These are phyloP conservation scores for Monosporascus cannonballus DNA, from an alignment of 2,329 filamentous ascomycete genomes.

Conservation along the genomic window DNA sequence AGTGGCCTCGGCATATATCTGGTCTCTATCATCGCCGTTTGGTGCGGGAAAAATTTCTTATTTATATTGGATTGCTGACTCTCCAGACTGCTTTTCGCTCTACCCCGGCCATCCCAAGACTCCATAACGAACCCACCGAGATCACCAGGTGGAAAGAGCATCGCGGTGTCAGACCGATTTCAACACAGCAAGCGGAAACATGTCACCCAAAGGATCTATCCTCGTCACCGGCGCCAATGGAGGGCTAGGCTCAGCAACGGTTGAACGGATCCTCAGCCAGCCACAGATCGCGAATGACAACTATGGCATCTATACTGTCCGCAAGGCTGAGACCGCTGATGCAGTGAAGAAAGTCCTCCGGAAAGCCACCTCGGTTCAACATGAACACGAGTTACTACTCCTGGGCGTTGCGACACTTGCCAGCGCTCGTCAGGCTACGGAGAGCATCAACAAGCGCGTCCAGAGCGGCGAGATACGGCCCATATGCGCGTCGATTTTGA, in stretches of 20 bases:
- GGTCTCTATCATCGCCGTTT: no score
- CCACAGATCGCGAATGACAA: conserved; percentile 25
- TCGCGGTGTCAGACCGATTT: no score
- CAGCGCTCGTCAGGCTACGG: conserved; percentile 11
- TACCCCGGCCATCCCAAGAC: no score
- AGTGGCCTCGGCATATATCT: no score
- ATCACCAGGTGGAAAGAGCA: not conserved
- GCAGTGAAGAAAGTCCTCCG: conserved; percentile 20
- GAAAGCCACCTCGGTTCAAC: conserved; percentile 9
- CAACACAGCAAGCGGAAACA: conserved; percentile 2
- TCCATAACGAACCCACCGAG: not conserved
- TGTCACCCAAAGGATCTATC: conserved; percentile 22
- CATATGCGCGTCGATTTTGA: conserved; percentile 20
- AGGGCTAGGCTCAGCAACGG: conserved; percentile 30
- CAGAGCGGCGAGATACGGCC: conserved; percentile 18
- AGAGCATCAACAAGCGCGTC: conserved; percentile 13
- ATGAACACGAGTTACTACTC: conserved; percentile 26
- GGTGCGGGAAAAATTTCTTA: no score
- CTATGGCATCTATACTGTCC: conserved; percentile 31
- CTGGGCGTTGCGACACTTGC: conserved; percentile 17
- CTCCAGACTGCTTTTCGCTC: no score
- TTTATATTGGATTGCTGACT: no score
- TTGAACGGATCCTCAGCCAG: conserved; percentile 21
- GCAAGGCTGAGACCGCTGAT: conserved; percentile 25
- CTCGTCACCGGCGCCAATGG: conserved; percentile 34